These are phyloP conservation scores for Populus davidiana DNA, from an alignment of 345 rosid genomes.

Conservation along the genomic window DNA sequence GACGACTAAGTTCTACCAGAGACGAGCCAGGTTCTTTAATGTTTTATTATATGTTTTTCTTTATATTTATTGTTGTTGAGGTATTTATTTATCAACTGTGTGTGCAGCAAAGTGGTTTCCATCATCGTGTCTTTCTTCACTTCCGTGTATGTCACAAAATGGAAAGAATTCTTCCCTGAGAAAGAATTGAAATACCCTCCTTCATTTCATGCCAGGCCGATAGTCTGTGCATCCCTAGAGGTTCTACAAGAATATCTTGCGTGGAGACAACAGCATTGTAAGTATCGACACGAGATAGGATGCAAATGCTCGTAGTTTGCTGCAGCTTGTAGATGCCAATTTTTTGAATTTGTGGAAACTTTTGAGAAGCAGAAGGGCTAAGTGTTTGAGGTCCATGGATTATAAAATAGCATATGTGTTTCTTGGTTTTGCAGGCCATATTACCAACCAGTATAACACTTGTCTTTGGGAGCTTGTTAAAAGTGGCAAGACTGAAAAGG, in stretches of 20 bases:
- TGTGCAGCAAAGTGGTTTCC: constrained; percentile 76
- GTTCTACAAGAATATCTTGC: constrained; percentile 78
- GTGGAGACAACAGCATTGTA: constrained; percentile 91
- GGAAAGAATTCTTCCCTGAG: constrained; percentile 66
- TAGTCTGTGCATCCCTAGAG: constrained; percentile 65
- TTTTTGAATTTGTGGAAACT: not conserved
- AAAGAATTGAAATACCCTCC: constrained; percentile 57
- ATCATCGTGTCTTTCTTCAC: constrained; percentile 68
- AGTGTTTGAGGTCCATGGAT: not conserved
- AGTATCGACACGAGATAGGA: constrained; percentile 18
- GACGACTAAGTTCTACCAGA: constrained; percentile 70
- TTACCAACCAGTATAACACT: constrained; percentile 55
- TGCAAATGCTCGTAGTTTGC: not conserved
- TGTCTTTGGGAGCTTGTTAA: constrained; percentile 77
- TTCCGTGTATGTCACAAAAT: constrained; percentile 60
- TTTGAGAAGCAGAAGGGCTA: not conserved
- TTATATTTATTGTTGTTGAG: not conserved
- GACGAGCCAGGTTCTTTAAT: constrained; percentile 67
- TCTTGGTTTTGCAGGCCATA: constrained; percentile 56
- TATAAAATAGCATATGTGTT: not conserved
- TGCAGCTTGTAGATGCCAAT: not conserved
- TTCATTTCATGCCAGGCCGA: constrained; percentile 55
- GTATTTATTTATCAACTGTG: constrained; percentile 7
- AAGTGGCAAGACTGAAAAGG: constrained; percentile 55
- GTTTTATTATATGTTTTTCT: not conserved